Conservation (phyloP, 441 rosid genomes). For the Croton laevigatus region DNA sequence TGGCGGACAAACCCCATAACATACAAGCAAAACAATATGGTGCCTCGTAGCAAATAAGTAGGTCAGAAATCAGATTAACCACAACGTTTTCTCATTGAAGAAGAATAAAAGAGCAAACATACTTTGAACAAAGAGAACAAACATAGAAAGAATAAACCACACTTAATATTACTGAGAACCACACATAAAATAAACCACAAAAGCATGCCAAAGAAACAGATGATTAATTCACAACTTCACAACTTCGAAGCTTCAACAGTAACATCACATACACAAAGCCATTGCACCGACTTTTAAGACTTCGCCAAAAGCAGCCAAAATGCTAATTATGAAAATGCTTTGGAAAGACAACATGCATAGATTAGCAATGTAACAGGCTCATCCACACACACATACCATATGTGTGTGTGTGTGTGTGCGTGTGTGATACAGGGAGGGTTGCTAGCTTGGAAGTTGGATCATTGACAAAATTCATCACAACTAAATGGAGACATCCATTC, state of each 20-base stretch:
- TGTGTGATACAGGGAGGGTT: no score
- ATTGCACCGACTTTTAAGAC: no score
- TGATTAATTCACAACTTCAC: neutral
- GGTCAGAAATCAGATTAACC: neutral
- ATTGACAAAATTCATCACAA: neutral
- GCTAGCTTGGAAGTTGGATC: neutral
- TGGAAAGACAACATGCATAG: no score
- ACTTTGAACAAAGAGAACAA: neutral
- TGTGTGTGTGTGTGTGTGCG: no score
- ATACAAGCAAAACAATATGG: neutral
- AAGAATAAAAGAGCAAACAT: neutral
- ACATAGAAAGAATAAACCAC: neutral
- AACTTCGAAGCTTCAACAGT: neutral
- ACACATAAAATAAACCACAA: neutral
- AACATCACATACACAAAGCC: neutral
- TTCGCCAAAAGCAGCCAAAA: no score
- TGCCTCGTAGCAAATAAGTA: neutral
- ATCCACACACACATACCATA: no score
- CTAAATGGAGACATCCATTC: no score
- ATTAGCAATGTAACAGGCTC: no score
- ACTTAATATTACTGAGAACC: neutral
- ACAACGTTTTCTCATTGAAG: neutral
- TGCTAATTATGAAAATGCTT: no score
- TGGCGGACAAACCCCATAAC: neutral
- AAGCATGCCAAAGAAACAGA: neutral